phyloP scores from a whole-genome alignment of 2,329 filamentous ascomycete genomes.

The Penicillium glabrum region DNA sequence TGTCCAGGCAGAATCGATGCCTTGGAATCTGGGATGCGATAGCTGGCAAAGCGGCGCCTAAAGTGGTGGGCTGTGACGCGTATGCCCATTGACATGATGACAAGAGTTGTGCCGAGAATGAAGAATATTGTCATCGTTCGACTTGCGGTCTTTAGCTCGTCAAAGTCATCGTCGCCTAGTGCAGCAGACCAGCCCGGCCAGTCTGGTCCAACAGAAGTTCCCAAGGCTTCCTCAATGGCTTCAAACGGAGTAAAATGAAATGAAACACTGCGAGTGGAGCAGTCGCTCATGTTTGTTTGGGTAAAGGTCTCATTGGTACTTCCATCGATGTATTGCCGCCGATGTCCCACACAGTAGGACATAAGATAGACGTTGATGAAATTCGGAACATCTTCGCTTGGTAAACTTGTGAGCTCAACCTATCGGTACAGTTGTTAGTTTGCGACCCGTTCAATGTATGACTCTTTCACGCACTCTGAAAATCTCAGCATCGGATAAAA shows the following conservation, averaged over 20 bases:
- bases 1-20: not conserved
- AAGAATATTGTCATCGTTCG: conserved; percentile 3
- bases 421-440: not conserved
- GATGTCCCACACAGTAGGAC: conserved; percentile 5
- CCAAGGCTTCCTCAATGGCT: not conserved
- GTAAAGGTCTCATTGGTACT: not conserved
- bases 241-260: not conserved
- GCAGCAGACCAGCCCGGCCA: not conserved
- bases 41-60: not conserved
- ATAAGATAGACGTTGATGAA: conserved; percentile 5
- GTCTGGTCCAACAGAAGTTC: not conserved
- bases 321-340: not conserved
- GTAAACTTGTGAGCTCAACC: not conserved
- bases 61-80: not conserved
- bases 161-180: conserved; percentile 1
- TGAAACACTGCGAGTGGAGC: not conserved
- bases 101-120: not conserved
- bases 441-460: not conserved
- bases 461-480: not conserved
- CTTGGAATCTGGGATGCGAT: not conserved
- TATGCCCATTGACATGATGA: not conserved
- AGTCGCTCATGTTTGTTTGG: not conserved
- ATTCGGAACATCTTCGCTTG: not conserved
- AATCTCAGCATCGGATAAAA: not conserved
- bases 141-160: not conserved